A percentile compares a stretch with the other conserved stretches of the same genome.
These are phyloP conservation scores for Phytophthora ohioensis DNA, from an alignment of 352 stramenopile genomes.

Conservation along the genomic window DNA sequence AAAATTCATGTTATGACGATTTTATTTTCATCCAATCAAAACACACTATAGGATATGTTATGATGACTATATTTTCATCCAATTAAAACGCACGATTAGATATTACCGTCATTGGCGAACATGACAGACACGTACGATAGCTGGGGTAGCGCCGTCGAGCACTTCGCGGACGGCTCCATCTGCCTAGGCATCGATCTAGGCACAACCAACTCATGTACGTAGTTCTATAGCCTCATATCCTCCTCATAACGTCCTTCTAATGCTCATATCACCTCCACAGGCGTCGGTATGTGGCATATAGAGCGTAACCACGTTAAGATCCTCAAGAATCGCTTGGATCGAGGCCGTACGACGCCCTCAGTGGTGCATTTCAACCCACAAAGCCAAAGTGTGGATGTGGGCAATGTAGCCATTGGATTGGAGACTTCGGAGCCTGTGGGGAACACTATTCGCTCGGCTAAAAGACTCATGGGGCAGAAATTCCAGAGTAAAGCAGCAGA, in stretches of 20 bases:
- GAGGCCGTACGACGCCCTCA: constrained; percentile 79
- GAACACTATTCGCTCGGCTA: constrained; percentile 84
- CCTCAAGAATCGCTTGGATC: constrained; percentile 73
- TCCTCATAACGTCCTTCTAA: background rate
- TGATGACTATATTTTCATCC: too few relatives aligned
- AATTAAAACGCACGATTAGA: too few relatives aligned
- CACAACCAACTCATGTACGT: constrained; percentile 99
- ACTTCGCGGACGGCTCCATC: constrained; percentile 75
- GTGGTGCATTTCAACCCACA: constrained; percentile 75
- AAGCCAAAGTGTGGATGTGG: constrained; percentile 61
- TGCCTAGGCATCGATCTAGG: constrained; percentile 99
- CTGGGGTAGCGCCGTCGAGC: constrained; percentile 74
- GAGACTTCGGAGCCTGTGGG: constrained; percentile 61
- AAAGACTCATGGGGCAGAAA: constrained; percentile 85
- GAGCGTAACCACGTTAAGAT: constrained; percentile 89
- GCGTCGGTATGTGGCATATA: constrained; percentile 82
- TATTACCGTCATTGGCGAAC: constrained; percentile 5
- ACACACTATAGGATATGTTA: too few relatives aligned
- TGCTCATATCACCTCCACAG: constrained; percentile 23
- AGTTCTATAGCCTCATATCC: background rate
- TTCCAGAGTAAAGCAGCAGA: constrained; percentile 68
- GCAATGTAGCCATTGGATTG: constrained; percentile 53
- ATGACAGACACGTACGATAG: constrained; percentile 71
- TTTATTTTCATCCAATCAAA: constrained; percentile 23
- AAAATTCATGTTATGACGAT: background rate